A percentile compares a stretch with the other conserved stretches of the same genome.
phyloP scores from a whole-genome alignment of 495 filamentous ascomycete species.

The Chaetomium tenue region DNA sequence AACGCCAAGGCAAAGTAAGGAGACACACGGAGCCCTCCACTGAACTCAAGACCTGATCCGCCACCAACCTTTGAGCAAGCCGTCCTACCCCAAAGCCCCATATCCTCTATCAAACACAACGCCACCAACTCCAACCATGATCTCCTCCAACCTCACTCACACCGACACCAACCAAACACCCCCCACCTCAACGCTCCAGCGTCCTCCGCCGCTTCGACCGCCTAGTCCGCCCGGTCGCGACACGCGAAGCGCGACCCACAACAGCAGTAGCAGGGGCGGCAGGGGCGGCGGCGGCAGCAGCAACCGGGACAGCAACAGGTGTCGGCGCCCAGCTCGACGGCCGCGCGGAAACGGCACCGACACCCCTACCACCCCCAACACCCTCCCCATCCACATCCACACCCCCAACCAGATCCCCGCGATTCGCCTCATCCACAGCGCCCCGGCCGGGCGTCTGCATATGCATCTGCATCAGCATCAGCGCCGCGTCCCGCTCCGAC shows the following conservation, averaged over 20 bases:
- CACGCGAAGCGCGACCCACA: not conserved
- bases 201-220: conserved; percentile 14
- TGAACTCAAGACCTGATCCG: not conserved
- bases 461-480: conserved; percentile 16
- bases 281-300: not conserved
- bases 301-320: not conserved
- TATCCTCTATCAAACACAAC: not conserved
- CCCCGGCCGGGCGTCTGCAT: not conserved
- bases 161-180: not conserved
- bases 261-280: not conserved
- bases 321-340: not conserved
- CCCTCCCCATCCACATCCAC: not conserved
- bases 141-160: not conserved
- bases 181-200: not conserved
- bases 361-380: not conserved
- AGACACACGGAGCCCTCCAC: not conserved
- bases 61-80: not conserved
- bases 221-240: not conserved
- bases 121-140: conserved; percentile 1
- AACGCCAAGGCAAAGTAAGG: conserved; percentile 4
- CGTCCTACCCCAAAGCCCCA: not conserved
- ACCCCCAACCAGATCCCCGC: not conserved
- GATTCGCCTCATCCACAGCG: not conserved
- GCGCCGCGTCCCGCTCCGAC: conserved; percentile 15
- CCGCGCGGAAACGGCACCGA: not conserved